A percentile compares a stretch with the other conserved stretches of the same genome.
phyloP scores from a whole-genome alignment of 2,329 filamentous ascomycete species.

The Talaromyces islandicus region DNA sequence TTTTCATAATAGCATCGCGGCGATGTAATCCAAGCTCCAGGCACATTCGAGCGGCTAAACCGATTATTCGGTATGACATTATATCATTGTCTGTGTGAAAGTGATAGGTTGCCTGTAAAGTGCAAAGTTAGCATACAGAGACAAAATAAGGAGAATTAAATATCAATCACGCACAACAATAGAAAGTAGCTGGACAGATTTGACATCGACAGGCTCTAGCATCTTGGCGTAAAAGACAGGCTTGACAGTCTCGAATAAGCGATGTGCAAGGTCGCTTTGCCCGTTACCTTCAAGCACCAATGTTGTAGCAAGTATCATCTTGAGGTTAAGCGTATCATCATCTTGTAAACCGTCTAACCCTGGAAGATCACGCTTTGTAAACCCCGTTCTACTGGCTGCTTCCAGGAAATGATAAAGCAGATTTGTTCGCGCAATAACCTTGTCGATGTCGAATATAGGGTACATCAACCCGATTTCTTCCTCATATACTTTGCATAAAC shows the following conservation, averaged over 20 bases:
- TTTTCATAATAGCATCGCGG: conserved; percentile 62
- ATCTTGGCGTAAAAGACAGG: conserved; percentile 60
- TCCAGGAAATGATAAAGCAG: conserved; percentile 69
- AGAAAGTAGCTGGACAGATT: conserved; percentile 53
- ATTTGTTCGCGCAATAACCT: conserved; percentile 63
- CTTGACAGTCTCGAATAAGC: conserved; percentile 71
- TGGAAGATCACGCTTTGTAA: conserved; percentile 49
- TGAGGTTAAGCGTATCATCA: conserved; percentile 65
- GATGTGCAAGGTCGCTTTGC: conserved; percentile 66
- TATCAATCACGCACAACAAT: conserved; percentile 32
- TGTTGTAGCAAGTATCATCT: conserved; percentile 74
- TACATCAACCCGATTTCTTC: conserved; percentile 94
- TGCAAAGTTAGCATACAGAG: neutral
- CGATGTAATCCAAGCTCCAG: conserved; percentile 79
- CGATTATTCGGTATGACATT: conserved; percentile 80
- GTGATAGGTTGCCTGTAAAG: conserved; percentile 61
- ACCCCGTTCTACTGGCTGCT: conserved; percentile 53
- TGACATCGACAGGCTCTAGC: conserved; percentile 52
- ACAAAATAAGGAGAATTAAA: neutral
- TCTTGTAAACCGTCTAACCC: conserved; percentile 57
- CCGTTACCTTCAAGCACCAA: conserved; percentile 73
- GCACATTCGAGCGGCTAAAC: conserved; percentile 72
- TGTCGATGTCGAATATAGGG: conserved; percentile 70
- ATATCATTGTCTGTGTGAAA: conserved; percentile 83
- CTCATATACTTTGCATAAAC: conserved; percentile 73